Base-by-base conservation (phyloP, 1,139 yeast species). In the Citeromyces hawaiiensis region DNA sequence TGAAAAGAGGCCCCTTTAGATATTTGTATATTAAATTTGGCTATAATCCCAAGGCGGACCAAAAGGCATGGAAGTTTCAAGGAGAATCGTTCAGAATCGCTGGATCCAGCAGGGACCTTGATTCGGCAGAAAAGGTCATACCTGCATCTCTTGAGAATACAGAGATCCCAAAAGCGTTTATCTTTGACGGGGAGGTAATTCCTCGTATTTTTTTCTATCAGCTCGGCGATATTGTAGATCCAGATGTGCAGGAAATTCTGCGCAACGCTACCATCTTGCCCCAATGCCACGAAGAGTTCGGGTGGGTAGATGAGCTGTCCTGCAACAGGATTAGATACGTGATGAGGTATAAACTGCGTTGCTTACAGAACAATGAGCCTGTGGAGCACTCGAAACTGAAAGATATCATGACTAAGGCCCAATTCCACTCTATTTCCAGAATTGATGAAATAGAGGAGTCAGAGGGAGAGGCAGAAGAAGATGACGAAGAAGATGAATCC, bases 1-100 rank as follows among this genome's bases (percentile, higher is more conserved):
- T 78, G 55, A 75, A 81, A 29, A 82, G 82, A 52, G 98, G 99
- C 0, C 98, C 98, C 0, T 91, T 96, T 95, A 69, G 97, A 51
- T 86, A 86, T 46, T 74, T 94, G n/a, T 85, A 81, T 54, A 76
- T 86, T 36, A 72, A 65, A 49, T 76, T 77, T 49, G 97, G 96
- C 0, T 65, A 79, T 31, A 85, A 91, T 55, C 97, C 97, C 0
- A 64, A 73, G 37, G 49, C 59, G 2, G 73, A 76, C 39, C 52
- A 61, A 1, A 37, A 39, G 4, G 60, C 69, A 5, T 78, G 62
- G 53, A 59, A 59, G 29, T 86, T 76, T 54, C 99, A 91, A 59
- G 80, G 86, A 29, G 96, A 91, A 55, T 80, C 83, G 43, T 91
- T 87, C 59, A 70, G 91, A 40, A 46, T 35, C 23, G 18, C 27